Evolutionary conservation across 208 protist genomes (phyloP).

Genomic region (Hexamita inflata): DNA sequence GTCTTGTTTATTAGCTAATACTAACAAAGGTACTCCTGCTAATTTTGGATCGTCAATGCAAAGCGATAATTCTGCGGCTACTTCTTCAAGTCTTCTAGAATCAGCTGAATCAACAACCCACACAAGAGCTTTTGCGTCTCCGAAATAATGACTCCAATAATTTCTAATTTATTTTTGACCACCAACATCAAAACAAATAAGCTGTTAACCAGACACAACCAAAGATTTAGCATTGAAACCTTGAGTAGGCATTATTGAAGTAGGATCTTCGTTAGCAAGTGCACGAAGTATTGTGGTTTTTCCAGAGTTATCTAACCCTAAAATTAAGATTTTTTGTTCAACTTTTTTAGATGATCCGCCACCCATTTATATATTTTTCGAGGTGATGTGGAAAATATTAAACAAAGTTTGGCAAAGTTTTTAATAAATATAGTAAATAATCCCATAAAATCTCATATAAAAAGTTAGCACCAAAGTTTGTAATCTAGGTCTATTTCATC

Average conservation of each 20-base stretch:
- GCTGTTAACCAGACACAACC: slow-evolving; percentile 61
- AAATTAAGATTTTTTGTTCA: slow-evolving; percentile 71
- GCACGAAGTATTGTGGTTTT: slow-evolving; percentile 81
- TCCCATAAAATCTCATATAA: too few species aligned
- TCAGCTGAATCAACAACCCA: slow-evolving; percentile 76
- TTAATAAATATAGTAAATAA: too few species aligned
- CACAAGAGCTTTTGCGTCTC: slow-evolving; percentile 63
- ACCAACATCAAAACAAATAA: slow-evolving; percentile 97
- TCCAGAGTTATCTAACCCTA: slow-evolving; percentile 84
- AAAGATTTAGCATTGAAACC: slow-evolving; percentile 90
- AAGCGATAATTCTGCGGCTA: slow-evolving; percentile 70
- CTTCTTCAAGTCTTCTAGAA: slow-evolving; percentile 59
- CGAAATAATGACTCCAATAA: slow-evolving; percentile 86
- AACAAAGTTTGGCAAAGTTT: too few species aligned
- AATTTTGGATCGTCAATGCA: slow-evolving; percentile 71
- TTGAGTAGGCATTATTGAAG: slow-evolving; percentile 73
- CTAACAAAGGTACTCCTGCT: slow-evolving; percentile 83
- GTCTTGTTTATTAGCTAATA: slow-evolving; percentile 99
- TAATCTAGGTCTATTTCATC: too few species aligned
- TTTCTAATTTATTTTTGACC: slow-evolving; percentile 95
- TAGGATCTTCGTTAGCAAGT: slow-evolving; percentile 71
- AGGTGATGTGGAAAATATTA: too few species aligned
- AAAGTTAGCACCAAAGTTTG: too few species aligned
- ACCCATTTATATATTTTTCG: too few species aligned
- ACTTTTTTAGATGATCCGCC: too few species aligned